Evolutionary conservation across 2,329 filamentous ascomycete species (phyloP).

Genomic region (Dothidotthia symphoricarpi): DNA sequence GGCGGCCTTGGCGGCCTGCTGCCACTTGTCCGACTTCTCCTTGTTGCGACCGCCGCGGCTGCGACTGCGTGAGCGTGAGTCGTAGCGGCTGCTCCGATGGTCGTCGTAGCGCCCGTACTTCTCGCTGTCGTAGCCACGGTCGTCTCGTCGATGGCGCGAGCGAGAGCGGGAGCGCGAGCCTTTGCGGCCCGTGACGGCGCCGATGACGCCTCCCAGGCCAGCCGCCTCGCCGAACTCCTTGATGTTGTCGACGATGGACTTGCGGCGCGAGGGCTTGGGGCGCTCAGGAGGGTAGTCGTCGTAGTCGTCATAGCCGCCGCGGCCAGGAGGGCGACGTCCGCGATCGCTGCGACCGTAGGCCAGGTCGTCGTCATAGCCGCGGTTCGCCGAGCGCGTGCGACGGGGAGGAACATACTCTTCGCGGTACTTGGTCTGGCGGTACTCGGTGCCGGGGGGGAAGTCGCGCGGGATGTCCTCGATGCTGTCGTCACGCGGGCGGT

Average conservation of each 20-base stretch:
- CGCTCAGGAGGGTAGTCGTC: slow-evolving; percentile 45
- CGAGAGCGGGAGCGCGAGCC: slow-evolving; percentile 59
- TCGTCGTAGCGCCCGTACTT: slow-evolving; percentile 29
- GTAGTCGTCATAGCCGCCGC: slow-evolving; percentile 48
- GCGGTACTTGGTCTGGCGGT: slow-evolving; percentile 48
- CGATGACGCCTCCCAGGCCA: slow-evolving; percentile 57
- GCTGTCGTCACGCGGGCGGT: slow-evolving; percentile 68
- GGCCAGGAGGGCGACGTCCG: slow-evolving; percentile 43
- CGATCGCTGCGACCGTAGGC: slow-evolving; percentile 38
- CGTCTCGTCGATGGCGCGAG: slow-evolving; percentile 35
- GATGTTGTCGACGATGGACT: slow-evolving; percentile 56
- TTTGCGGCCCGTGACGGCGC: slow-evolving; percentile 54
- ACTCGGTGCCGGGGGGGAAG: slow-evolving; percentile 65
- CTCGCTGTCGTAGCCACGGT: slow-evolving; percentile 52
- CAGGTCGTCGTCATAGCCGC: slow-evolving; percentile 58
- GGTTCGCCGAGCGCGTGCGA: slow-evolving; percentile 64
- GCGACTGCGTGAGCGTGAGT: slow-evolving; percentile 53
- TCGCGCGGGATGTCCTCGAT: slow-evolving; percentile 84
- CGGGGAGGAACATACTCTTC: slow-evolving; percentile 54
- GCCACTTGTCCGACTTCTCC: slow-evolving; percentile 56
- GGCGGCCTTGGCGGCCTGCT: slow-evolving; percentile 85
- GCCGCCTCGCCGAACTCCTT: slow-evolving; percentile 58
- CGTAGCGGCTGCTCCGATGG: slow-evolving; percentile 47
- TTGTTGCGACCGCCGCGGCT: slow-evolving; percentile 42
- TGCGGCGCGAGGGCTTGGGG: slow-evolving; percentile 50